Evolutionary conservation across 495 filamentous ascomycete genomes (phyloP).

Genomic region (Terfezia claveryi): DNA sequence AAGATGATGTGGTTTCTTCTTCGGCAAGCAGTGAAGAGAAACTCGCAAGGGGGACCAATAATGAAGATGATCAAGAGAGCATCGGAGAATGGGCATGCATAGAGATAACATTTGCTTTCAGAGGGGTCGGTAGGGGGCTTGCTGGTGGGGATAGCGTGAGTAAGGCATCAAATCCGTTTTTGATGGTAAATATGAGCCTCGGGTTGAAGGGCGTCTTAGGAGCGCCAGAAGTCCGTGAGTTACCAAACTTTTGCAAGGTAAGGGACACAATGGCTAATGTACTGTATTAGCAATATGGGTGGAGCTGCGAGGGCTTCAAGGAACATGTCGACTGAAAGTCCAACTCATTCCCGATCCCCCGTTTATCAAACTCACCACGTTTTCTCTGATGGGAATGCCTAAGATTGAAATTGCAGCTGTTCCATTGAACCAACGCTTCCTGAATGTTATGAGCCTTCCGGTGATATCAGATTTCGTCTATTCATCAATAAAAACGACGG

Average conservation of each 20-base stretch:
- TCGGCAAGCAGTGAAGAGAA: constrained; percentile 32
- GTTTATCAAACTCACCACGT: constrained; percentile 44
- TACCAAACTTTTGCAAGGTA: constrained; percentile 21
- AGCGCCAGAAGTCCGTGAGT: constrained; percentile 41
- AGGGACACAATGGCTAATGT: constrained; percentile 3
- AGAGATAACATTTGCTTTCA: constrained; percentile 48
- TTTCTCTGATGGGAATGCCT: constrained; percentile 58
- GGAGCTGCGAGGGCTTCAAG: constrained; percentile 42
- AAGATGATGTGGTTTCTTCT: background rate
- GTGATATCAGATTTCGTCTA: constrained; percentile 52
- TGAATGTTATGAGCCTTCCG: constrained; percentile 51
- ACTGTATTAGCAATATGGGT: constrained; percentile 37
- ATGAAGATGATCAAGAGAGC: constrained; percentile 11
- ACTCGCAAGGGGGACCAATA: constrained; percentile 31
- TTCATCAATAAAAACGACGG: constrained; percentile 44
- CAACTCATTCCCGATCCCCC: constrained; percentile 51
- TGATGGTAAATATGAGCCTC: constrained; percentile 23
- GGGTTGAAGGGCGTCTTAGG: constrained; percentile 13
- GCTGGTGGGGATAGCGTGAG: constrained; percentile 28
- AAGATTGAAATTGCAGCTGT: constrained; percentile 45
- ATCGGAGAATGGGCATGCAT: constrained; percentile 21
- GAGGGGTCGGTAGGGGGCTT: constrained; percentile 29
- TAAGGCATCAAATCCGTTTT: constrained; percentile 45
- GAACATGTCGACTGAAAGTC: constrained; percentile 40
- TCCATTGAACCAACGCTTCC: constrained; percentile 39